These are phyloP conservation scores for Pterocarpus macrocarpus DNA, from an alignment of 306 rosid species.

Conservation along the genomic window DNA sequence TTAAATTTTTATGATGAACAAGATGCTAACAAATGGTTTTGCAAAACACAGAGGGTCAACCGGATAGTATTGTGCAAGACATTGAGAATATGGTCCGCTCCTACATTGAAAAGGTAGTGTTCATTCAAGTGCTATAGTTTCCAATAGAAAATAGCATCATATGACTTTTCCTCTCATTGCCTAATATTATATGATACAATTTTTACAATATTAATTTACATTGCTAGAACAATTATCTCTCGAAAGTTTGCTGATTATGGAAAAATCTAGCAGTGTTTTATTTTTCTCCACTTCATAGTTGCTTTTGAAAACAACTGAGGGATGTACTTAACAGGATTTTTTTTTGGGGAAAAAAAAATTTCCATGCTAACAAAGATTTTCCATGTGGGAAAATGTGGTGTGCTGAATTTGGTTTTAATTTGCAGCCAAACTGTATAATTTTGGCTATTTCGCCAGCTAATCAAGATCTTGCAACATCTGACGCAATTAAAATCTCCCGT, in stretches of 20 bases:
- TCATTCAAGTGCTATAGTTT: slow-evolving; percentile 16
- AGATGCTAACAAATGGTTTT: slow-evolving; percentile 40
- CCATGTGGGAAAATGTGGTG: slow-evolving; percentile 26
- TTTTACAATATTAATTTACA: slow-evolving; percentile 11
- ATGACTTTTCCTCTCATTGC: background rate
- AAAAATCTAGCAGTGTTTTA: slow-evolving; percentile 6
- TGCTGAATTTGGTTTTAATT: slow-evolving; percentile 45
- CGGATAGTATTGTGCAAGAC: slow-evolving; percentile 86
- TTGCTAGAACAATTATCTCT: slow-evolving; percentile 9
- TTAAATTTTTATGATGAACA: slow-evolving; percentile 6
- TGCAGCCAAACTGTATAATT: slow-evolving; percentile 96
- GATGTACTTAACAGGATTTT: background rate
- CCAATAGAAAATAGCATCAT: slow-evolving; percentile 25
- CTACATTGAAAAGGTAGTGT: slow-evolving; percentile 88
- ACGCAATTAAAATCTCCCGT: slow-evolving; percentile 95
- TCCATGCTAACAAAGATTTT: background rate
- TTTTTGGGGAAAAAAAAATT: background rate
- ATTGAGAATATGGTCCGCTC: slow-evolving; percentile 97
- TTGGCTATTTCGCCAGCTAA: slow-evolving; percentile 96
- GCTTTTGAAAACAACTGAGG: slow-evolving; percentile 9
- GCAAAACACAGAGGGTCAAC: slow-evolving; percentile 82
- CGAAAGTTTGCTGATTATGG: slow-evolving; percentile 3
- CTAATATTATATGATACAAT: slow-evolving; percentile 9
- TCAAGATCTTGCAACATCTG: slow-evolving; percentile 99
- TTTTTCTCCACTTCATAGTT: slow-evolving; percentile 9